Base-by-base conservation (phyloP, 352 stramenopile genomes). In the Phytophthora palmivora region DNA sequence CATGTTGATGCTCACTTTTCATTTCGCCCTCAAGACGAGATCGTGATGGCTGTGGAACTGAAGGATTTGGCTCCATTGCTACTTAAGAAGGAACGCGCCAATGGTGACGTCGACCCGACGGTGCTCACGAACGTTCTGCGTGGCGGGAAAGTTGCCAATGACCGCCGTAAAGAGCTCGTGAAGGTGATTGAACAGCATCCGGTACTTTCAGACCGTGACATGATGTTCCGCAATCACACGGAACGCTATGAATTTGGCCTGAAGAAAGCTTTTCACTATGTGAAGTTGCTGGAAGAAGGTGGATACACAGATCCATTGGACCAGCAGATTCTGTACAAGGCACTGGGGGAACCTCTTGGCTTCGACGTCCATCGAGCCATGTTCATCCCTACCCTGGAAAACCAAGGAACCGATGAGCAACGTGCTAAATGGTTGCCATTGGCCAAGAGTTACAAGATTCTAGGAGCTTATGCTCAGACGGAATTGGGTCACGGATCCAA, bases 401-500 rank as follows among this genome's bases (percentile, higher is more conserved):
- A 70, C 21, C 66, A 74, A 41, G 66, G 48, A 19, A 18, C 15
- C 21, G 59, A 74, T 11, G 47, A 62, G 6, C 66, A 74, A 51
- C 60, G 55, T 1, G 54, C 54, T 11, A 70, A 67, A 24, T 74
- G 60, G 59, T 33, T 74, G 12, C 66, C 66, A 33, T 16, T 74
- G 10, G 66, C 66, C 18, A 67, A 59, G 39, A 67, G 44, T 33
- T 74, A 47, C 49, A 57, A 59, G 43, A 74, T 74, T 32, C 24
- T 74, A 0, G 66, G 66, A 24, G 54, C 66, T 15, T 74, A 74
- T 42, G 66, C 66, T 0, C 66, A 74, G 49, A 74, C 66, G 19
- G 66, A 74, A 51, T 37, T 74, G 0, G 66, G 66, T n/a, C 66
- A 74, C n/a, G 66, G 66, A 1, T 74, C 66, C 38, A 74, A 74